Evolutionary conservation across 1,284 basidiomycete genomes (phyloP).

Genomic region (Phellinidium pouzarii): DNA sequence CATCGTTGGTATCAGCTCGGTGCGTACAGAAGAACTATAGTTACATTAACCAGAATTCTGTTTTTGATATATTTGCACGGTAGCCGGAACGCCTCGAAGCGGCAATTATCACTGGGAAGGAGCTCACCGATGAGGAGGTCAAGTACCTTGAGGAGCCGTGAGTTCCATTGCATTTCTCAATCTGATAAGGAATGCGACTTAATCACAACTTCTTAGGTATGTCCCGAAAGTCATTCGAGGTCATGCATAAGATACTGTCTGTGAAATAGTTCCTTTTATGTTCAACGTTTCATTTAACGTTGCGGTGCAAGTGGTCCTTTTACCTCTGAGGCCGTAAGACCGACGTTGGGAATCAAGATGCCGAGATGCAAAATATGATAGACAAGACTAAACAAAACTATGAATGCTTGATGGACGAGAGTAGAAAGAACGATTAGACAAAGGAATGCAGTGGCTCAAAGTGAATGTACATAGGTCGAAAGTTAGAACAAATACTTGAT

Average conservation of each 20-base stretch:
- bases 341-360: too few relatives aligned
- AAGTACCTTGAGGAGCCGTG: slow-evolving; percentile 17
- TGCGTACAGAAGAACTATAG: too few relatives aligned
- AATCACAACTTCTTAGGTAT: background rate
- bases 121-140: slow-evolving; percentile 10
- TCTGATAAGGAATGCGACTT: background rate
- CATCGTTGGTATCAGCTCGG: slow-evolving; percentile 29
- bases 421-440: too few relatives aligned
- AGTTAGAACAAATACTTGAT: too few relatives aligned
- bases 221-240: slow-evolving; percentile 1
- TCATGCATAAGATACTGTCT: background rate
- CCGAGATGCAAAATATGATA: too few relatives aligned
- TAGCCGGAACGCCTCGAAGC: slow-evolving; percentile 3
- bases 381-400: too few relatives aligned
- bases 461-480: too few relatives aligned
- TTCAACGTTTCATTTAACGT: too few relatives aligned
- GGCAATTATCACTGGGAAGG: slow-evolving; percentile 3
- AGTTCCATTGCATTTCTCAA: background rate
- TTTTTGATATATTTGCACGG: background rate
- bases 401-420: too few relatives aligned
- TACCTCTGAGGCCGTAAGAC: too few relatives aligned
- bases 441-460: too few relatives aligned
- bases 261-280: background rate
- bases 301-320: too few relatives aligned
- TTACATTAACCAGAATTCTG: background rate